Evolutionary conservation across 371 early-diverging fungal species (phyloP).

Genomic region (Nematocida sp.): DNA sequence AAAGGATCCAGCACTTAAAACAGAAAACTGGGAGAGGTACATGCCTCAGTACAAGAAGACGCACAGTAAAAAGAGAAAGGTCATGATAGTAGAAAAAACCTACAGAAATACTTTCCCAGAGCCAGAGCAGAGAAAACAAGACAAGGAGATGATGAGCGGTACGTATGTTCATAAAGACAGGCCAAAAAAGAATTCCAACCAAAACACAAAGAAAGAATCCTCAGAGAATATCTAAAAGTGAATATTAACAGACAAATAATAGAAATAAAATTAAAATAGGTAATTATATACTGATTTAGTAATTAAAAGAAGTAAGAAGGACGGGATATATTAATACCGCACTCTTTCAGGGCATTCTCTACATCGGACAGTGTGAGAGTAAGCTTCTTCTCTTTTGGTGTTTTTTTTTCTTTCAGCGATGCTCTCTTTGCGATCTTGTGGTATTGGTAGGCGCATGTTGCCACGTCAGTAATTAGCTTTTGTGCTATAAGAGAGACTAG

Average conservation of each 20-base stretch:
- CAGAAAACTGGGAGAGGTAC: slow-evolving; percentile 95
- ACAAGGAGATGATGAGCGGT: slow-evolving; percentile 61
- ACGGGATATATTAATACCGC: slow-evolving; percentile 68
- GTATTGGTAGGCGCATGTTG: slow-evolving; percentile 68
- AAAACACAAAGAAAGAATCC: background rate
- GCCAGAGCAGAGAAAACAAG: slow-evolving; percentile 52
- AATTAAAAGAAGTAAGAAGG: slow-evolving; percentile 69
- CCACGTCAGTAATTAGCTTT: slow-evolving; percentile 70
- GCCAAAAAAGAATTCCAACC: background rate
- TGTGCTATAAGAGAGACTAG: slow-evolving; percentile 68
- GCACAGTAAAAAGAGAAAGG: slow-evolving; percentile 74
- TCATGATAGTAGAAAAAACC: slow-evolving; percentile 10
- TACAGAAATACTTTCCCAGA: slow-evolving; percentile 31
- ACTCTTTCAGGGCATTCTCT: slow-evolving; percentile 70
- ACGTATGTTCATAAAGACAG: slow-evolving; percentile 52
- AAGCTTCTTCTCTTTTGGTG: slow-evolving; percentile 69
- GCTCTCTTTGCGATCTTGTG: slow-evolving; percentile 70
- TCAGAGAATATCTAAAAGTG: background rate
- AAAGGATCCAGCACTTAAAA: slow-evolving; percentile 85
- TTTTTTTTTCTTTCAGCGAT: slow-evolving; percentile 70
- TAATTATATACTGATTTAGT: background rate
- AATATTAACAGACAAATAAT: slow-evolving; percentile 6
- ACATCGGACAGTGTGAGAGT: slow-evolving; percentile 70
- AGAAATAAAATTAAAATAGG: background rate
- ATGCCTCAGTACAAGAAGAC: slow-evolving; percentile 92